Evolutionary conservation across 2,329 filamentous ascomycete species (phyloP).

Genomic region (Alternaria ventricosa): DNA sequence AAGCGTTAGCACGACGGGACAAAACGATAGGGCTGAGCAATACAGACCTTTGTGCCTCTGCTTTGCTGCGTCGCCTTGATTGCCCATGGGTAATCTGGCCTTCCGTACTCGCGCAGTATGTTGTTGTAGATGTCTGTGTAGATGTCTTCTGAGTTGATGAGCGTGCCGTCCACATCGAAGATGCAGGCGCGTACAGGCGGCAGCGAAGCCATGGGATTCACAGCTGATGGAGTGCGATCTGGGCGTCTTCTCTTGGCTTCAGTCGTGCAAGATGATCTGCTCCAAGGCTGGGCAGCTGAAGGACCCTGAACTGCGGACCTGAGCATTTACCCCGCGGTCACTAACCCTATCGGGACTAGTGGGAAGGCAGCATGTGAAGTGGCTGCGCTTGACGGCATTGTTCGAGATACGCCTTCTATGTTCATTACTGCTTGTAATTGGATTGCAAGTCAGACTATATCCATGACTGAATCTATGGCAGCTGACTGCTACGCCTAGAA

Average conservation of each 20-base stretch:
- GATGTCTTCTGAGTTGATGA: constrained; percentile 47
- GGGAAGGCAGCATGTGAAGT: background rate
- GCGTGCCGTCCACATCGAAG: constrained; percentile 46
- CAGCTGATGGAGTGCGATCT: background rate
- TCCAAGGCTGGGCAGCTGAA: background rate
- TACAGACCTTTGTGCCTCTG: constrained; percentile 20
- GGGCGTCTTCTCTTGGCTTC: background rate
- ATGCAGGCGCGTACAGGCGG: constrained; percentile 42
- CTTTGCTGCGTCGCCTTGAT: constrained; percentile 33
- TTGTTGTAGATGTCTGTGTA: constrained; percentile 27
- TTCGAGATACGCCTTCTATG: background rate
- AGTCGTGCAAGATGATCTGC: background rate
- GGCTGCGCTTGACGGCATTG: background rate
- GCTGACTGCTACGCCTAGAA: background rate
- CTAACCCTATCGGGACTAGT: background rate
- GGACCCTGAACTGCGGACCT: background rate
- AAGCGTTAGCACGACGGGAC: background rate
- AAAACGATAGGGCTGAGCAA: background rate
- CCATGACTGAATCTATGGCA: background rate
- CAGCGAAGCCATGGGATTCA: background rate
- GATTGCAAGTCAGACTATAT: background rate
- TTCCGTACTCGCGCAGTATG: constrained; percentile 26
- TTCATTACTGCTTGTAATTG: background rate
- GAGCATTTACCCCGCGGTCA: background rate
- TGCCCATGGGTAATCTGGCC: constrained; percentile 25